Base-by-base conservation (phyloP, 2,329 filamentous ascomycete genomes). In the Amphichorda felina region DNA sequence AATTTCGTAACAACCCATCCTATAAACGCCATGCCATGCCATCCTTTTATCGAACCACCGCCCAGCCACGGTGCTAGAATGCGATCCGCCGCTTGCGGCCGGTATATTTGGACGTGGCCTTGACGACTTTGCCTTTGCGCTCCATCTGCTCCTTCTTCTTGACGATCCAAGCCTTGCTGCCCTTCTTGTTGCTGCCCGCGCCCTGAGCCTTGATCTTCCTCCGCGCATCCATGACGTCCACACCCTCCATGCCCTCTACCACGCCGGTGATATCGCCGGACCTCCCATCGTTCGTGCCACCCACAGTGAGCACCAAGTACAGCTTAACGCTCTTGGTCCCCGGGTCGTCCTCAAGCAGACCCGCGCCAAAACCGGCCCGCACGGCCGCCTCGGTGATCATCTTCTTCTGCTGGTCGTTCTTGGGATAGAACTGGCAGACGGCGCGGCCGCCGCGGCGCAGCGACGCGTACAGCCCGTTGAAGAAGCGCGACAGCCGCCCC, bases 371-470 rank as follows among this genome's bases (percentile, higher is more conserved):
- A 0, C 91, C 91, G 2, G 91, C 91, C 52, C 83, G 87, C 41
- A 96, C 82, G 0, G 91, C 91, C 0, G 91, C 91, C 40, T 75
- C 72, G 35, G 80, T 85, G 46, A 98, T 94, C 88, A 98, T 94
- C 50, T 73, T 77, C 51, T 88, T 75, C 63, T 98, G 91, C 42
- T 75, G 69, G 46, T 93, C 82, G 55, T 98, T 96, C 63, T 94
- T 94, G 3, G 91, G 91, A 56, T 98, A 98, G 58, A 98, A 98
- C 52, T 98, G 91, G 54, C 88, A 94, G 11, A 96, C 89, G 0
- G 91, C 91, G 26, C 86, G 72, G 1, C 86, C 91, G 5, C 91
- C 91, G 15, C 91, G 69, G 43, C 79, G 76, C 42, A 98, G 61
- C 40, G 78, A 79, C 0, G 86, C 82, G 59, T 96, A 98, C 2